Evolutionary conservation across 2,329 filamentous ascomycete genomes (phyloP), one percentile per base, ranked within the genome.

Genomic region (Alternaria burnsii): DNA sequence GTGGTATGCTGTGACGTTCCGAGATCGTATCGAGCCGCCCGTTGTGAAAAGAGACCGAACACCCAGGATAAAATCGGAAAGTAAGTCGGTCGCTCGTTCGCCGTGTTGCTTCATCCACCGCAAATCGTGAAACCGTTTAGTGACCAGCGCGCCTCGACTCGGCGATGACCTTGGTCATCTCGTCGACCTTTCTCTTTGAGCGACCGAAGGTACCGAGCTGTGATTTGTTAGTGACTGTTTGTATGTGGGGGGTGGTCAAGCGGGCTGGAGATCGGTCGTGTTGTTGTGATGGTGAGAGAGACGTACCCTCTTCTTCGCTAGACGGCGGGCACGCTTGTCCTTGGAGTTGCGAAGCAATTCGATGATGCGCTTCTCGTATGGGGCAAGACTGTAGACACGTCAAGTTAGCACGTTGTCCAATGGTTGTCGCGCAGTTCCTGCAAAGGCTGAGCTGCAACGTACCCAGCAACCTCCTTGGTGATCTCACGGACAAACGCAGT

Each of bases 171-270:
- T 92, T 89, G 86, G 93, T 92, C 86, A 99, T 93, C 87, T 98
- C 94, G 82, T 99, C 95, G 76, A 99, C 95, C 94, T 99, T 99
- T 83, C 88, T 90, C 94, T 99, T 99, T 81, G 94, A 94, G 84
- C 95, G 94, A 81, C 92, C 92, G 85, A 98, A 98, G 77, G 95
- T 98, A 82, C 95, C 95, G 87, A 99, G 94, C 91, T 95, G 62
- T 64, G 18, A 10, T 22, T 11, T 61, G 71, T 78, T 71, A 79
- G 76, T 69, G 56, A 52, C 44, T 53, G 55, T 44, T 61, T 58
- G 48, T 50, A 52, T n/a, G 22, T 34, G 32, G 53, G 47, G 40
- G 38, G 34, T 42, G 14, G 42, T 44, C 26, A 26, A 51, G 32
- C 55, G 41, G 42, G 47, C 47, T n/a, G 5, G 40, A 54, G 41